Evolutionary conservation across 148 eudicot species (phyloP), one percentile per base, ranked within the genome.

Genomic region (Chenopodium formosanum): DNA sequence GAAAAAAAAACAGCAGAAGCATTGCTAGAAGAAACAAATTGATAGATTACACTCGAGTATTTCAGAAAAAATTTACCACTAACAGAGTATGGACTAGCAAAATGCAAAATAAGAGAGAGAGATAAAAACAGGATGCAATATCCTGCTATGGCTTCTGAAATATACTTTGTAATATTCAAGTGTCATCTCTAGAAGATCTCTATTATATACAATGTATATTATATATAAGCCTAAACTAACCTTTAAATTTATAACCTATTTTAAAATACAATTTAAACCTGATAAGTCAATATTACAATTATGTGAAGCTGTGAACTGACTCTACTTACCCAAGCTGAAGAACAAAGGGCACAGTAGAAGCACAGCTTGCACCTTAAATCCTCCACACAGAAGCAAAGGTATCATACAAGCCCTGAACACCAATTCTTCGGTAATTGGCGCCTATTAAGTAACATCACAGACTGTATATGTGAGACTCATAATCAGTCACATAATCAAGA

Each of bases 351-450:
- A 92, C 79, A 92, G 89, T 78, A 94, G 85, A 62, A 94, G 72
- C 69, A 86, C 92, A 67, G 81, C 84, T 70, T 88, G 85, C 62
- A 98, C 89, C 62, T 77, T 88, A 83, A 96, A 92, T 79, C 99
- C 95, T 65, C 97, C 98, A 88, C 98, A 96, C 23, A 91, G 89
- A 77, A 96, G 97, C 85, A 96, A 84, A 83, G 99, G 93, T 78
- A 94, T 91, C 99, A 96, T 96, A 82, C 98, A 96, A 69, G 99
- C 99, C 87, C 98, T 86, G 84, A 96, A 96, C 74, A 96, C 99
- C 89, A 96, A 82, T 87, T 96, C 99, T 85, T 94, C 99, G 17
- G 97, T 94, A 63, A 96, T 67, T 71, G 99, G 99, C 74, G 98
- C 97, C 98, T 96, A 92, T 82, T 82, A 60, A 71, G 81, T 78